These are phyloP conservation scores for Penicillium coffeae DNA, from an alignment of 495 filamentous ascomycete species.

Conservation along the genomic window DNA sequence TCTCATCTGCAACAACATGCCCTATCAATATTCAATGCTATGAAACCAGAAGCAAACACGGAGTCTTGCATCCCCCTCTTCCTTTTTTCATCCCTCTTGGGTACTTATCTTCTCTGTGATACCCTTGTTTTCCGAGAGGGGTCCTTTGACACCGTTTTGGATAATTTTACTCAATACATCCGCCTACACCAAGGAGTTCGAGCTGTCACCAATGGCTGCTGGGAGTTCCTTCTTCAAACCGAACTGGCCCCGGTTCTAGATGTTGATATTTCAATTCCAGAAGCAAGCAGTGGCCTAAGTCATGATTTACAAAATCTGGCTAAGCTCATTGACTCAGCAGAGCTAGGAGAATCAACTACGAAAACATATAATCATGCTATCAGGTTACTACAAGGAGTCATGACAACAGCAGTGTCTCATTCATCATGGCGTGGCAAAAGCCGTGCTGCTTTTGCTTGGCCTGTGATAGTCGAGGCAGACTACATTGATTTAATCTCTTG, in stretches of 20 bases:
- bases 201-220: slow-evolving; percentile 13
- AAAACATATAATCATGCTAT: slow-evolving; percentile 9
- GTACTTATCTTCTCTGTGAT: slow-evolving; percentile 47
- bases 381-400: slow-evolving; percentile 7
- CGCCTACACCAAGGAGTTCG: slow-evolving; percentile 43
- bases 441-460: slow-evolving; percentile 12
- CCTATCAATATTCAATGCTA: slow-evolving; percentile 5
- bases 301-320: not conserved
- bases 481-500: slow-evolving; percentile 14
- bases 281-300: not conserved
- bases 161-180: slow-evolving; percentile 37
- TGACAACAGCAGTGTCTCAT: not conserved
- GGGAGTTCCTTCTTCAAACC: slow-evolving; percentile 8
- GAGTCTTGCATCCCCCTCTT: slow-evolving; percentile 42
- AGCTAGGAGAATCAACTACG: not conserved
- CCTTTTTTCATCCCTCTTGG: slow-evolving; percentile 46
- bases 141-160: slow-evolving; percentile 32
- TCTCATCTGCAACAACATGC: slow-evolving; percentile 13
- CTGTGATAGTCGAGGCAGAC: slow-evolving; percentile 4
- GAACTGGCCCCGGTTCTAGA: slow-evolving; percentile 5
- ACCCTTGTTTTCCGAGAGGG: slow-evolving; percentile 18
- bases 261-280: not conserved
- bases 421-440: not conserved
- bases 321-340: not conserved
- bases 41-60: slow-evolving; percentile 23